Conservation (phyloP, 352 stramenopile genomes). For the Phytophthora boehmeriae region DNA sequence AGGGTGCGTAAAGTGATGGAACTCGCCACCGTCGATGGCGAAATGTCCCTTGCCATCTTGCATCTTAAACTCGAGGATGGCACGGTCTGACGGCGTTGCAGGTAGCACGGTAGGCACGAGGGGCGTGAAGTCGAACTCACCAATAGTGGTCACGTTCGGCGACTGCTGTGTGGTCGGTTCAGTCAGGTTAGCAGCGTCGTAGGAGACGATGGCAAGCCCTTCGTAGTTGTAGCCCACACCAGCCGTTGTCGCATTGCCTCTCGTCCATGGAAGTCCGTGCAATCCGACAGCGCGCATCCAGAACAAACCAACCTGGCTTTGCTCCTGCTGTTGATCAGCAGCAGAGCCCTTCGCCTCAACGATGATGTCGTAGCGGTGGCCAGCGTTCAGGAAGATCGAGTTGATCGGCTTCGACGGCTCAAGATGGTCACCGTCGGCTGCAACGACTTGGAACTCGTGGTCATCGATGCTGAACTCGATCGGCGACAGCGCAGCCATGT, state of each 20-base stretch:
- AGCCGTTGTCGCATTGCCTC: constrained; percentile 6
- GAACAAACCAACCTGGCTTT: too few relatives aligned
- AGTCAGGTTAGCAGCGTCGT: background rate
- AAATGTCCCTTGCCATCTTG: constrained; percentile 6
- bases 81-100: constrained; percentile 1
- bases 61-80: constrained; percentile 20
- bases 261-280: constrained; percentile 15
- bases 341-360: constrained; percentile 21
- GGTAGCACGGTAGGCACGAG: background rate
- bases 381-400: constrained; percentile 30
- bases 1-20: constrained; percentile 2
- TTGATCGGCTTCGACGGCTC: constrained; percentile 36
- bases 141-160: background rate
- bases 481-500: constrained; percentile 34
- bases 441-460: constrained; percentile 33
- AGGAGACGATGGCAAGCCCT: constrained; percentile 22
- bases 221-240: constrained; percentile 24
- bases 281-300: constrained; percentile 27
- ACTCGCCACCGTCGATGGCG: constrained; percentile 11
- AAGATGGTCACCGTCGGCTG: constrained; percentile 30
- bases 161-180: constrained; percentile 2
- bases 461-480: constrained; percentile 42
- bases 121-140: constrained; percentile 9
- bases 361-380: constrained; percentile 34
- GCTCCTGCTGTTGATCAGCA: too few relatives aligned